phyloP scores from a whole-genome alignment of 1,284 basidiomycete species.

The Malassezia dermatis region DNA sequence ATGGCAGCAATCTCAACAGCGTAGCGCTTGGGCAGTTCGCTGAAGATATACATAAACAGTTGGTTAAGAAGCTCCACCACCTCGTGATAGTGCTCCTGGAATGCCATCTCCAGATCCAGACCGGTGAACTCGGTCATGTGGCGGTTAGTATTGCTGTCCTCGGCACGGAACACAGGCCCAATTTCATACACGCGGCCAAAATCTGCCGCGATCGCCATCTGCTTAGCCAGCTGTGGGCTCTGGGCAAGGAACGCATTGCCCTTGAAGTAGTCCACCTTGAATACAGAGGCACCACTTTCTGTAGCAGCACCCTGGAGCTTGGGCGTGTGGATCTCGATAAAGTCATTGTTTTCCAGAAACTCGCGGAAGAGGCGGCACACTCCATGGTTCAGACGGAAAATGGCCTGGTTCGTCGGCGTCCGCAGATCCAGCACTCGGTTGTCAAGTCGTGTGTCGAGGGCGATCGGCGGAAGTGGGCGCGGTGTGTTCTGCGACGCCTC shows the following conservation, averaged over 20 bases:
- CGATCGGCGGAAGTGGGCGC: slow-evolving; percentile 39
- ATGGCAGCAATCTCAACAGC: slow-evolving; percentile 69
- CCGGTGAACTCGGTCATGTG: slow-evolving; percentile 99
- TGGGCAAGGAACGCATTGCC: slow-evolving; percentile 87
- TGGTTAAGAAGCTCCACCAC: slow-evolving; percentile 43
- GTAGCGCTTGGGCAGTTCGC: slow-evolving; percentile 56
- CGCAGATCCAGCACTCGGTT: slow-evolving; percentile 89
- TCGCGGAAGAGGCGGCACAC: slow-evolving; percentile 82
- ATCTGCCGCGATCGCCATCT: slow-evolving; percentile 98
- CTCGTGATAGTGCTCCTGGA: slow-evolving; percentile 96
- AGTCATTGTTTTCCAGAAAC: slow-evolving; percentile 64
- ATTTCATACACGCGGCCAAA: slow-evolving; percentile 98
- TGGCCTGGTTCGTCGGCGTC: slow-evolving; percentile 88
- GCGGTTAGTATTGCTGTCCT: slow-evolving; percentile 91
- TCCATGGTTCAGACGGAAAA: slow-evolving; percentile 82
- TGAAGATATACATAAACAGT: slow-evolving; percentile 46
- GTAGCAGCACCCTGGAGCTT: slow-evolving; percentile 96
- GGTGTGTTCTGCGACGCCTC: slow-evolving; percentile 50
- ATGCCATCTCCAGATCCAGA: slow-evolving; percentile 96
- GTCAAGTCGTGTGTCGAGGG: slow-evolving; percentile 75
- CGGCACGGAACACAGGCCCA: slow-evolving; percentile 86
- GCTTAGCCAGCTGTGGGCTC: slow-evolving; percentile 91
- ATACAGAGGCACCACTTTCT: slow-evolving; percentile 90
- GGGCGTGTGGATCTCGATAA: slow-evolving; percentile 91
- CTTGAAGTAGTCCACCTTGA: slow-evolving; percentile 98